Evolutionary conservation across 495 filamentous ascomycete genomes (phyloP), one percentile per base, ranked within the genome.

Genomic region (Penicillium maclennaniae): DNA sequence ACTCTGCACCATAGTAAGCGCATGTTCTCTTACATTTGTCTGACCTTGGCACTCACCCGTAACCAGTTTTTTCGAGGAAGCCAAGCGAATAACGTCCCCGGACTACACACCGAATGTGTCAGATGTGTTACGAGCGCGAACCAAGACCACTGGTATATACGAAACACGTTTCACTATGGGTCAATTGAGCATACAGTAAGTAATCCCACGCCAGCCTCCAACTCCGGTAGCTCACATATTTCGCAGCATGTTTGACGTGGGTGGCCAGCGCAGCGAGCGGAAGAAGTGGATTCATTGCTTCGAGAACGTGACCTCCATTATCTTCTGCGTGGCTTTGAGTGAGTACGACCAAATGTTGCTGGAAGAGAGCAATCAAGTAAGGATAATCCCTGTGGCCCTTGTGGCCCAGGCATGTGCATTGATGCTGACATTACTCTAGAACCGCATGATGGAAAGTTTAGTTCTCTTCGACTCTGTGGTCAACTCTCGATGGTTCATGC

Each of bases 211-310:
- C 23, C 27, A n/a, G 19, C 6, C 16, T 44, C 10, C 31, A 14
- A 34, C 10, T 34, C 47, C n/a, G 14, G 38, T 48, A 7, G 16
- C 57, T 66, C 44, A 69, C 45, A 14, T 25, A 47, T 40, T 44
- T 61, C 45, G 54, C 57, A 96, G 91, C 78, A 98, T 98, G 93
- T 98, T 98, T 67, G 93, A 98, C 69, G 93, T 98, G 19, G 93
- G 93, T 52, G 93, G 93, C 28, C 93, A 98, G 74, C 78, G 93
- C 59, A 96, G 91, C 69, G 93, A 98, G 69, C 83, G 93, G 48
- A 98, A 98, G 74, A 98, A 98, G 73, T 98, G 93, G 93, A 98
- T 98, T 62, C 93, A 98, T 73, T 98, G 93, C 76, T 98, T 98
- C 68, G 93, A 98, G 69, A 96, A 97, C 58, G 93, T 98, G 58